phyloP scores from a whole-genome alignment of 169 alveolate species.

The Eimeria falciformis region DNA sequence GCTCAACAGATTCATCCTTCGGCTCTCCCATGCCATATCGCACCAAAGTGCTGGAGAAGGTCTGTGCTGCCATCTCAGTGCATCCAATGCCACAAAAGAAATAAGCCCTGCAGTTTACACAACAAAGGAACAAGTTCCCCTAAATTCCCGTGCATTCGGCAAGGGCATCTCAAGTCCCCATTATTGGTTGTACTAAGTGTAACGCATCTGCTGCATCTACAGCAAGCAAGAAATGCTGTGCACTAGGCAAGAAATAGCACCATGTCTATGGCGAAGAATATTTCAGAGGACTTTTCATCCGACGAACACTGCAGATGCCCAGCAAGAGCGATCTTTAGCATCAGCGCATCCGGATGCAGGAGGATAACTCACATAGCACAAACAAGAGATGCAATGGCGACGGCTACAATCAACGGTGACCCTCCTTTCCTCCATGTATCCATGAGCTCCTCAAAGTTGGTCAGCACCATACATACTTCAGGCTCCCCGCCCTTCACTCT shows the following conservation, averaged over 20 bases:
- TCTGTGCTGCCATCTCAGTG: constrained; percentile 46
- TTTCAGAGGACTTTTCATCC: no score
- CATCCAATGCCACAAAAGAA: constrained; percentile 13
- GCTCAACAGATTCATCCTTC: not conserved
- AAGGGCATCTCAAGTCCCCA: not conserved
- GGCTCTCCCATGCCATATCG: not conserved
- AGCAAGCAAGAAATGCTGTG: not conserved
- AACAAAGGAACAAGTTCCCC: not conserved
- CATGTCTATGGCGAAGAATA: not conserved
- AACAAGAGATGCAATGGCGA: constrained; percentile 42
- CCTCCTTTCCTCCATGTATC: not conserved
- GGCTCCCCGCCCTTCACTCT: not conserved
- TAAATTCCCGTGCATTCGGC: not conserved
- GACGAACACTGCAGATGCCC: no score
- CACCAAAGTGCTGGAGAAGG: constrained; percentile 10
- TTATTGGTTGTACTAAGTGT: no score
- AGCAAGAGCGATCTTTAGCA: no score
- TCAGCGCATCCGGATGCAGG: no score
- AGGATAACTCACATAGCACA: not conserved
- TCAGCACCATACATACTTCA: not conserved
- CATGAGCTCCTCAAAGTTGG: not conserved
- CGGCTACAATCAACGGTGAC: constrained; percentile 17
- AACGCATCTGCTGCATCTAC: not conserved
- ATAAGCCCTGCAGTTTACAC: constrained; percentile 22
- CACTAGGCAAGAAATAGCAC: not conserved